Percentiles rank a stretch among this genome's conserved stretches.
phyloP scores from a whole-genome alignment of 805 yeast genomes.

The Kuraishia piskuri region DNA sequence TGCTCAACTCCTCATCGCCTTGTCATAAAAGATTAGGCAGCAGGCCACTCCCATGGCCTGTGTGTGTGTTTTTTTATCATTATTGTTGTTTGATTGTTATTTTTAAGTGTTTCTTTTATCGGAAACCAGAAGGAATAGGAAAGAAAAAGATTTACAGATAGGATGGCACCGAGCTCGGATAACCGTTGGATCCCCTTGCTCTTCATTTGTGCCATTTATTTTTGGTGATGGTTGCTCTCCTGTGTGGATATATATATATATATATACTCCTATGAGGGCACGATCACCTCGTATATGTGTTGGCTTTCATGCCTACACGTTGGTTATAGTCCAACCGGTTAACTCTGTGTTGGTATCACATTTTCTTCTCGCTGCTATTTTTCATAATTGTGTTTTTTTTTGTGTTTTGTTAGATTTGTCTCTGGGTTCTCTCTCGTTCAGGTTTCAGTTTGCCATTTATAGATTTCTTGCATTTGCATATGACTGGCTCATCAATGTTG shows the following conservation, averaged over 20 bases:
- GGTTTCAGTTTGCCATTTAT: neutral
- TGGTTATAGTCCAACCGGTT: neutral
- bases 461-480: neutral
- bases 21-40: neutral
- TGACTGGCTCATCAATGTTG: neutral
- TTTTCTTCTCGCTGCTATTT: neutral
- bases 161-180: neutral
- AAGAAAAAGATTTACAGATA: neutral
- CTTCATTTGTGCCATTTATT: neutral
- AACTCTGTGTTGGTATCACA: neutral
- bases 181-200: neutral
- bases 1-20: neutral
- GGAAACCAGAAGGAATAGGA: neutral
- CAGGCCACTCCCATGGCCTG: neutral
- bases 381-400: slow-evolving; percentile 1
- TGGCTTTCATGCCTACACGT: neutral
- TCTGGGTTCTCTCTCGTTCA: neutral
- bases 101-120: neutral
- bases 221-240: neutral
- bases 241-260: too few species aligned
- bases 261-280: too few species aligned
- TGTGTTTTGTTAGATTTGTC: neutral
- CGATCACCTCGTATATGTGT: neutral
- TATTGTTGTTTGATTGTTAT: neutral
- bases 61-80: neutral